Evolutionary conservation across 1,284 basidiomycete species (phyloP).

Genomic region (Moniliophthora roreri): DNA sequence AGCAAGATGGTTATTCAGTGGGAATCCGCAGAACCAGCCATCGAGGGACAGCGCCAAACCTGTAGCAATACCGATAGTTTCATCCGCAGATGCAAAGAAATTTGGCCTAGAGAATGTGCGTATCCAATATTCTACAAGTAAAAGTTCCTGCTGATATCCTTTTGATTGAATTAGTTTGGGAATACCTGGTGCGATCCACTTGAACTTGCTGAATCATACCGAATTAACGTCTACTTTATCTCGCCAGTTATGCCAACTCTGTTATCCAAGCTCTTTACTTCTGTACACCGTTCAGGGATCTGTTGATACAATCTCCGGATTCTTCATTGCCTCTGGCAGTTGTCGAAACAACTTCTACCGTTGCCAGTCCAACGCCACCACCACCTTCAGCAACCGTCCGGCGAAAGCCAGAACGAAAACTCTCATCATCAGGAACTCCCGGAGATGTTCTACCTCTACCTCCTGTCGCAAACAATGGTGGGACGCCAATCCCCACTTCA

Average conservation of each 20-base stretch:
- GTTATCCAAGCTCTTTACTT: conserved; percentile 93
- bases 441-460: conserved; percentile 14
- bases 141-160: conserved; percentile 32
- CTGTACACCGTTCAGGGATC: conserved; percentile 48
- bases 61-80: conserved; percentile 32
- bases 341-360: background rate
- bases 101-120: conserved; percentile 94
- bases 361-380: conserved; percentile 18
- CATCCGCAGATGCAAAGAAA: conserved; percentile 71
- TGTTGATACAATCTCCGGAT: conserved; percentile 43
- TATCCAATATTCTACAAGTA: conserved; percentile 18
- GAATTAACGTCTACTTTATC: background rate
- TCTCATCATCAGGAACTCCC: conserved; percentile 33
- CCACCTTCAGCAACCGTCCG: conserved; percentile 33
- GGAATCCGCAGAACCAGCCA: conserved; percentile 10
- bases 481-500: conserved; percentile 48
- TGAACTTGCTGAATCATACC: conserved; percentile 3
- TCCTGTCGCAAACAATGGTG: conserved; percentile 22
- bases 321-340: conserved; percentile 19
- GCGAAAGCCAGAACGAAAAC: conserved; percentile 49
- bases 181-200: conserved; percentile 20
- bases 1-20: conserved; percentile 37
- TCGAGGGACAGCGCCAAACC: conserved; percentile 15
- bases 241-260: conserved; percentile 88
- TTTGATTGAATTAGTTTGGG: conserved; percentile 26